Evolutionary conservation across 129 eudicot genomes (phyloP).

Genomic region (Cynara cardunculus): DNA sequence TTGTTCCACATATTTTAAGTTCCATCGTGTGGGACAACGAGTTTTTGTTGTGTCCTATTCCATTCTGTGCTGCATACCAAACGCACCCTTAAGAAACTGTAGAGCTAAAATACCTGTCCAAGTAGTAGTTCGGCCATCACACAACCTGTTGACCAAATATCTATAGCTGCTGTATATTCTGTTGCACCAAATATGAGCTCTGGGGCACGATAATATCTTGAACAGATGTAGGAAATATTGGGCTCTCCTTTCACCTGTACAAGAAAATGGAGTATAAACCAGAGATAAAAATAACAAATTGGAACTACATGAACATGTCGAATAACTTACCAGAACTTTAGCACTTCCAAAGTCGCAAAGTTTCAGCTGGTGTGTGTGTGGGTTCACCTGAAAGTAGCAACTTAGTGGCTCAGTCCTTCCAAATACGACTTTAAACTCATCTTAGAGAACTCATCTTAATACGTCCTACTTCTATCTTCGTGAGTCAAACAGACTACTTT

Average conservation of each 20-base stretch:
- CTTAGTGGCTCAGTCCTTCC: no score
- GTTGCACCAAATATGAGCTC: slow-evolving; percentile 99
- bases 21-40: no score
- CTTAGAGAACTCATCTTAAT: no score
- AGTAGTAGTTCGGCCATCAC: slow-evolving; percentile 99
- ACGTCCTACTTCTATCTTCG: no score
- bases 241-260: slow-evolving; percentile 94
- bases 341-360: slow-evolving; percentile 99
- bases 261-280: neutral
- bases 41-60: no score
- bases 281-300: neutral
- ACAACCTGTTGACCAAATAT: slow-evolving; percentile 99
- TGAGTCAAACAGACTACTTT: no score
- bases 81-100: neutral
- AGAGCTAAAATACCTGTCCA: slow-evolving; percentile 66
- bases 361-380: slow-evolving; percentile 98
- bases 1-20: no score
- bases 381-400: slow-evolving; percentile 74
- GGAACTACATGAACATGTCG: slow-evolving; percentile 2
- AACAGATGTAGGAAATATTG: slow-evolving; percentile 96
- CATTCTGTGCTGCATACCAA: no score
- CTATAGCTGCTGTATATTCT: slow-evolving; percentile 96
- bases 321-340: slow-evolving; percentile 80
- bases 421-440: no score
- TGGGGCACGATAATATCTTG: slow-evolving; percentile 98